Conservation (phyloP, 352 stramenopile species). For the Phytophthora colocasiae region DNA sequence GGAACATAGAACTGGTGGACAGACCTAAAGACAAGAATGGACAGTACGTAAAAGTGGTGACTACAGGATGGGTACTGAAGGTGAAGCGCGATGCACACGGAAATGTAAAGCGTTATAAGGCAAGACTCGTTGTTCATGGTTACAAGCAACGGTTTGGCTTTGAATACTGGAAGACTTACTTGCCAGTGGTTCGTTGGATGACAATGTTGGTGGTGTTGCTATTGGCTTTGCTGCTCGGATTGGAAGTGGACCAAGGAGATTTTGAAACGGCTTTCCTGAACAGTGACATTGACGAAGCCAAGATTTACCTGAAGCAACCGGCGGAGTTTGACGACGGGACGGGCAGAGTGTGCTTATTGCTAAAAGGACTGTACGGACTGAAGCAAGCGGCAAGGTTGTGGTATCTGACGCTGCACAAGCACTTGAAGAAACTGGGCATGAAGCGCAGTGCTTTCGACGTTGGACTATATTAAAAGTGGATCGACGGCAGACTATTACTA, state of each 20-base stretch:
- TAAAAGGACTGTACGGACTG: neutral
- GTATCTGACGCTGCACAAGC: neutral
- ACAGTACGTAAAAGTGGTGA: too few relatives aligned
- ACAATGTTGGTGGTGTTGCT: neutral
- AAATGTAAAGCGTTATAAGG: neutral
- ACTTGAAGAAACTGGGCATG: neutral
- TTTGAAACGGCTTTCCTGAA: neutral
- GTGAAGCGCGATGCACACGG: neutral
- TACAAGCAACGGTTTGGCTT: constrained; percentile 9
- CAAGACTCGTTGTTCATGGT: neutral
- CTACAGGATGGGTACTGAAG: too few relatives aligned
- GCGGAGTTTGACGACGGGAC: neutral
- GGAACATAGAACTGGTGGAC: too few relatives aligned
- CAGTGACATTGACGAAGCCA: neutral
- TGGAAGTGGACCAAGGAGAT: neutral
- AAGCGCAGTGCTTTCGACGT: too few relatives aligned
- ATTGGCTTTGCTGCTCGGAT: neutral
- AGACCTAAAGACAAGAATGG: too few relatives aligned
- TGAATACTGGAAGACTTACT: constrained; percentile 12
- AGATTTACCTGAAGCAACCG: neutral
- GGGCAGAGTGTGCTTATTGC: neutral
- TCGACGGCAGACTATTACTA: constrained; percentile 1
- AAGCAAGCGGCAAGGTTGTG: neutral
- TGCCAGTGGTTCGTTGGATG: neutral
- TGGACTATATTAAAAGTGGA: neutral